phyloP scores from a whole-genome alignment of 768 basidiomycete genomes.

The Boletus reticuloceps region DNA sequence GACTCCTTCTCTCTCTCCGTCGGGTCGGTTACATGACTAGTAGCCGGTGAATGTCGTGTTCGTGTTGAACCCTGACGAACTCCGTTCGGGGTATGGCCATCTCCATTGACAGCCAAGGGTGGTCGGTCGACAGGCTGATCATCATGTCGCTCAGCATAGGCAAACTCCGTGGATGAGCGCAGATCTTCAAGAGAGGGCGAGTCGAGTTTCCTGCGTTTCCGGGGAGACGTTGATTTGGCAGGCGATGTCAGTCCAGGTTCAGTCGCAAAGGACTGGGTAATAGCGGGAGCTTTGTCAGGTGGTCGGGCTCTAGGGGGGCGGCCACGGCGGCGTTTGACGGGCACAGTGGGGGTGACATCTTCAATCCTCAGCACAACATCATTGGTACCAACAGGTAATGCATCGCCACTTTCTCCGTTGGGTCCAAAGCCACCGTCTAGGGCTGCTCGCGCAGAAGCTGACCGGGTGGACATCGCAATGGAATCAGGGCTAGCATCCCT shows the following conservation, averaged over 20 bases:
- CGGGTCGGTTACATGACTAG: neutral
- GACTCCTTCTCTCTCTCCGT: neutral
- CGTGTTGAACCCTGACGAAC: conserved; percentile 1
- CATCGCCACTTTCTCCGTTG: conserved; percentile 5
- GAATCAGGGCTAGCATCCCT: conserved; percentile 17
- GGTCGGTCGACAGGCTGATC: conserved; percentile 4
- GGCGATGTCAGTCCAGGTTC: conserved; percentile 12
- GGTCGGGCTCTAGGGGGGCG: conserved; percentile 29
- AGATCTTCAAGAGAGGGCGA: conserved; percentile 31
- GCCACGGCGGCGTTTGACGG: conserved; percentile 34
- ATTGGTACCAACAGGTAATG: conserved; percentile 4
- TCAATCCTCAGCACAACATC: conserved; percentile 3
- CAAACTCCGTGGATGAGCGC: conserved; percentile 4
- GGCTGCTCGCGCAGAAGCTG: conserved; percentile 18
- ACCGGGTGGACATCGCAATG: conserved; percentile 16
- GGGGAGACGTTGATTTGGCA: conserved; percentile 26
- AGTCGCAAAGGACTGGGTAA: neutral
- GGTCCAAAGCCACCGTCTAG: conserved; percentile 9
- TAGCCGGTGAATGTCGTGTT: neutral
- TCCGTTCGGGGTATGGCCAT: conserved; percentile 16
- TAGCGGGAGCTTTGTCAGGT: conserved; percentile 1
- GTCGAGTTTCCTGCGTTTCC: conserved; percentile 47
- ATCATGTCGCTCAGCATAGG: neutral
- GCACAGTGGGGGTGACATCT: conserved; percentile 1
- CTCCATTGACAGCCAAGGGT: conserved; percentile 14